phyloP scores from a whole-genome alignment of 345 rosid species.

The Noccaea caerulescens region DNA sequence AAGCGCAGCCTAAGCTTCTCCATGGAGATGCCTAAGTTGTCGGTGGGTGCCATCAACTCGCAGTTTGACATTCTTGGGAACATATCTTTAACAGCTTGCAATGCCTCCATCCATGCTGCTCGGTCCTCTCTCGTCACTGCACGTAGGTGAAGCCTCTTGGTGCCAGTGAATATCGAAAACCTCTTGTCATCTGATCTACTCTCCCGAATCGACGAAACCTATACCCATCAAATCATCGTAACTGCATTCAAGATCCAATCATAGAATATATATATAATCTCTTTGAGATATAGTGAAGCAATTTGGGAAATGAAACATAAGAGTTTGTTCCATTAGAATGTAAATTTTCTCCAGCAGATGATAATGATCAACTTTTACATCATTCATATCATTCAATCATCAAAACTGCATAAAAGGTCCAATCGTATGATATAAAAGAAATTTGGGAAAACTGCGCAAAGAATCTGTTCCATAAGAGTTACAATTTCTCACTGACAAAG shows the following conservation, averaged over 20 bases:
- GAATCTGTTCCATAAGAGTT: not conserved
- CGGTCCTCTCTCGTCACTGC: slow-evolving; percentile 86
- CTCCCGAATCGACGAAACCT: slow-evolving; percentile 75
- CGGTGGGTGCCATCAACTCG: slow-evolving; percentile 75
- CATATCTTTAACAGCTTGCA: slow-evolving; percentile 89
- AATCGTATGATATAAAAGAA: not conserved
- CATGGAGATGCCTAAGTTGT: slow-evolving; percentile 58
- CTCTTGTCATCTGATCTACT: slow-evolving; percentile 93
- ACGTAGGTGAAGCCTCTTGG: slow-evolving; percentile 81
- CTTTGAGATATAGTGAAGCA: too few relatives aligned
- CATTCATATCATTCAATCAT: not conserved
- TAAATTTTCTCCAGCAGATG: not conserved
- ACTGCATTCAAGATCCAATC: not conserved
- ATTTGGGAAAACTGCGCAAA: not conserved
- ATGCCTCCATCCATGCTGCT: slow-evolving; percentile 79
- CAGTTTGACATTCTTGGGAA: slow-evolving; percentile 94
- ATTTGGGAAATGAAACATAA: too few relatives aligned
- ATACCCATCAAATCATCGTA: not conserved
- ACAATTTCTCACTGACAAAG: not conserved
- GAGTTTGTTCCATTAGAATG: not conserved
- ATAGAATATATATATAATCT: not conserved
- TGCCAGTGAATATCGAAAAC: slow-evolving; percentile 88
- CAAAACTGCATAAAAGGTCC: not conserved
- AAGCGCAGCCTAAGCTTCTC: slow-evolving; percentile 78
- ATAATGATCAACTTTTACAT: not conserved